These are phyloP conservation scores for Rutstroemia sp. DNA, from an alignment of 2,329 filamentous ascomycete genomes.

Conservation along the genomic window DNA sequence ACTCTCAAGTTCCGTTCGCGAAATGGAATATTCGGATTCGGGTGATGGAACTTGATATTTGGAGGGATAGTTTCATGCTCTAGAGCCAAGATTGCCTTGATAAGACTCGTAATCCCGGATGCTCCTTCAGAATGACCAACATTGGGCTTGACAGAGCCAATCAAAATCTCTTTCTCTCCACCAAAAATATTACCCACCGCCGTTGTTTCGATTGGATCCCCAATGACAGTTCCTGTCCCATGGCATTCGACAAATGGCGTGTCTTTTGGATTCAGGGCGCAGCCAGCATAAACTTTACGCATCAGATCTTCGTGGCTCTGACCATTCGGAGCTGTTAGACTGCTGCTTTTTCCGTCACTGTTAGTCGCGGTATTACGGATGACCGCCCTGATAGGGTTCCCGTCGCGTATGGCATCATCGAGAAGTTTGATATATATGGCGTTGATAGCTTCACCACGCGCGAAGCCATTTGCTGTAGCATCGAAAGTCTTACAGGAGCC, in stretches of 20 bases:
- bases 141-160: conserved; percentile 31
- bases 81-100: conserved; percentile 34
- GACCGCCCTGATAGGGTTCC: conserved; percentile 48
- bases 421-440: conserved; percentile 52
- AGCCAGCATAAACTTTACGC: no score
- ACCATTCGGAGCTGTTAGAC: conserved; percentile 28
- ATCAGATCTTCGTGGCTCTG: no score
- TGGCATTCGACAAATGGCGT: conserved; percentile 14
- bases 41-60: conserved; percentile 30
- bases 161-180: not conserved
- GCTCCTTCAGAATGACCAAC: conserved; percentile 30
- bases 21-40: conserved; percentile 28
- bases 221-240: conserved; percentile 14
- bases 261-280: not conserved
- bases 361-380: conserved; percentile 45
- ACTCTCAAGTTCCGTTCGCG: not conserved
- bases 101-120: conserved; percentile 30
- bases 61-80: conserved; percentile 35
- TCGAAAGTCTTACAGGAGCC: conserved; percentile 42
- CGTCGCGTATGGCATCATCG: conserved; percentile 47
- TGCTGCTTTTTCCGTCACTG: conserved; percentile 48
- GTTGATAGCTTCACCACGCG: conserved; percentile 52
- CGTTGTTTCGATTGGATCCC: conserved; percentile 11
- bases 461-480: conserved; percentile 53
- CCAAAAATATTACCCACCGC: conserved; percentile 6